A percentile compares a stretch with the other conserved stretches of the same genome.
These are phyloP conservation scores for Phanerochaete carnosa DNA, from an alignment of 768 basidiomycete genomes.

Conservation along the genomic window DNA sequence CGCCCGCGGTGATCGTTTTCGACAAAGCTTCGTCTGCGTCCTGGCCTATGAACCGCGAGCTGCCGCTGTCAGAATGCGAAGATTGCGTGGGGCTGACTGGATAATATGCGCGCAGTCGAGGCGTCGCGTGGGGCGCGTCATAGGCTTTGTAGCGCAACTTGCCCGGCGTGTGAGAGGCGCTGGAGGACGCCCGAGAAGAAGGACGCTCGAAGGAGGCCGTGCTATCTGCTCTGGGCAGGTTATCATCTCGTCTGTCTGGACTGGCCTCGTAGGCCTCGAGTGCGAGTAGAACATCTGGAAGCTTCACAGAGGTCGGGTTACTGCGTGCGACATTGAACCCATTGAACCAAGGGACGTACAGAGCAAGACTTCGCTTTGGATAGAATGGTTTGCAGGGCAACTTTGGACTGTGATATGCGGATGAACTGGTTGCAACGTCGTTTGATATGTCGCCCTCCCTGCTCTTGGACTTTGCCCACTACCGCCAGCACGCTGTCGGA, in stretches of 20 bases:
- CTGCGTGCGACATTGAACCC: background rate
- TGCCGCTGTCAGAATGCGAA: conserved; percentile 30
- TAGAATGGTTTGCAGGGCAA: conserved; percentile 44
- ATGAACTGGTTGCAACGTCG: conserved; percentile 76
- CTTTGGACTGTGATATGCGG: conserved; percentile 41
- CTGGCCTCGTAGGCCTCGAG: conserved; percentile 33
- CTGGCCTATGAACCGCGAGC: conserved; percentile 29
- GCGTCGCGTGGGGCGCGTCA: conserved; percentile 52
- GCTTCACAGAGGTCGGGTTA: conserved; percentile 33
- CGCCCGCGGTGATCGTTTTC: conserved; percentile 38
- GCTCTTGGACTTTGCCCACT: conserved; percentile 42
- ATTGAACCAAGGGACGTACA: conserved; percentile 35
- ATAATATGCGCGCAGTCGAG: conserved; percentile 38
- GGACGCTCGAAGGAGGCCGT: conserved; percentile 15
- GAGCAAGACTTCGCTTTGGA: conserved; percentile 50
- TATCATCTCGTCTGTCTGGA: background rate
- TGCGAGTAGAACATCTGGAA: conserved; percentile 65
- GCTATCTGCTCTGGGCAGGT: conserved; percentile 11
- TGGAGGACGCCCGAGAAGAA: conserved; percentile 18
- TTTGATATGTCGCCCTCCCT: conserved; percentile 52
- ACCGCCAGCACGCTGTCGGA: conserved; percentile 40
- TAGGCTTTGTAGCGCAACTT: conserved; percentile 72
- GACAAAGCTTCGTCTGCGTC: conserved; percentile 22
- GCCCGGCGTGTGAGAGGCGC: conserved; percentile 29
- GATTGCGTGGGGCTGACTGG: conserved; percentile 35